Conservation (phyloP, 75 land plant genomes). For the Selaginella moellendorffii region DNA sequence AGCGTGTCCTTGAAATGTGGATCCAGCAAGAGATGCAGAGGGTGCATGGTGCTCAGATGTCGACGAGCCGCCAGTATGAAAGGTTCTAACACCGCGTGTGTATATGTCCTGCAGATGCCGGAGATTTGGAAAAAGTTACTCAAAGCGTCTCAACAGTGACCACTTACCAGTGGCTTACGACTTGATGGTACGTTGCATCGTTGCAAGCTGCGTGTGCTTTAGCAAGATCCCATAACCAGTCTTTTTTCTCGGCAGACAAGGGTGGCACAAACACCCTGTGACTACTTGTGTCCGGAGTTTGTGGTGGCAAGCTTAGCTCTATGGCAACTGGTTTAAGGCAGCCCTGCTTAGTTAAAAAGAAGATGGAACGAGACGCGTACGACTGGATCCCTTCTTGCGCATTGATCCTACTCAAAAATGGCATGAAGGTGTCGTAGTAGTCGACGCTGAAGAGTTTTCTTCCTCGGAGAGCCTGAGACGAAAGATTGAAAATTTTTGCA, state of each 20-base stretch:
- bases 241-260: constrained; percentile 4
- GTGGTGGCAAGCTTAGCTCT: constrained; percentile 22
- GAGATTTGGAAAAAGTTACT: background rate
- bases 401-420: constrained; percentile 10
- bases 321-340: constrained; percentile 16
- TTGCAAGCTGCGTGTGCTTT: constrained; percentile 13
- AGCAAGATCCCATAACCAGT: constrained; percentile 14
- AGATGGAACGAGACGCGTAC: constrained; percentile 16
- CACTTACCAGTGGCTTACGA: background rate
- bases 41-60: background rate
- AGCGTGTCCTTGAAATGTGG: constrained; percentile 4
- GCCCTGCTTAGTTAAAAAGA: constrained; percentile 11
- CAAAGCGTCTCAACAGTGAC: background rate
- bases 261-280: constrained; percentile 14
- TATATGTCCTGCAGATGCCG: background rate
- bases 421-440: constrained; percentile 10
- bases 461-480: constrained; percentile 11
- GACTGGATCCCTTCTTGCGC: background rate
- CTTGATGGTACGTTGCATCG: background rate
- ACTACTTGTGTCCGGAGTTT: too few species aligned
- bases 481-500: background rate
- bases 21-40: background rate
- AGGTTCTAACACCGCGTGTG: background rate
- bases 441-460: constrained; percentile 16
- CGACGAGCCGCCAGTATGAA: background rate